phyloP scores from a whole-genome alignment of 768 basidiomycete genomes.

The Naganishia randhawae region DNA sequence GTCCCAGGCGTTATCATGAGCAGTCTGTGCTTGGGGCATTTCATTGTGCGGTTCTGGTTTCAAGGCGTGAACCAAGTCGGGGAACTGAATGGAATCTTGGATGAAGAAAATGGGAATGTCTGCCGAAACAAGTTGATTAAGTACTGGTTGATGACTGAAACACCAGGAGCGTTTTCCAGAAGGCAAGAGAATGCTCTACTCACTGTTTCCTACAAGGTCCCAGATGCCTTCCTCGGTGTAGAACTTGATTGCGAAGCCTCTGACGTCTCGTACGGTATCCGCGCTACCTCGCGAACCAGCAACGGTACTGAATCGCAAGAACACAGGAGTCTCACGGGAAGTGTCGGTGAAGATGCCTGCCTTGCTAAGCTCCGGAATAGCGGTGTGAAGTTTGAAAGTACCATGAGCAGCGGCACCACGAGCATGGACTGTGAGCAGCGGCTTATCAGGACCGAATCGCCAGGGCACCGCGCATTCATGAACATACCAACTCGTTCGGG shows the following conservation, averaged over 20 bases:
- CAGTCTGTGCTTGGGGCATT: conserved; percentile 52
- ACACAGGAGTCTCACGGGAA: conserved; percentile 67
- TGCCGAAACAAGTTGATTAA: conserved; percentile 30
- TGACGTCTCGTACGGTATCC: conserved; percentile 71
- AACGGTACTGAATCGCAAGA: conserved; percentile 82
- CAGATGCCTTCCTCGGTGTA: conserved; percentile 77
- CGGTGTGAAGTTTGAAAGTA: conserved; percentile 70
- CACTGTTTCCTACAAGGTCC: conserved; percentile 63
- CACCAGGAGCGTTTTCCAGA: too few species aligned
- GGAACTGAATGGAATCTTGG: conserved; percentile 73
- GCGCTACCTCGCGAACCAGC: conserved; percentile 77
- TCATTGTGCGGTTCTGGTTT: conserved; percentile 85
- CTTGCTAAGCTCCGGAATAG: conserved; percentile 65
- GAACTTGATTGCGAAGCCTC: conserved; percentile 79
- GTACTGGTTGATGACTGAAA: background rate
- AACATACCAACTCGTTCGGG: conserved; percentile 21
- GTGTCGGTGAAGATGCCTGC: conserved; percentile 61
- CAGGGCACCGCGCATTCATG: too few species aligned
- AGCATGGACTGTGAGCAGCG: conserved; percentile 47
- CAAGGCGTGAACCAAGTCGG: conserved; percentile 78
- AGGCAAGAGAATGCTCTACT: conserved; percentile 21
- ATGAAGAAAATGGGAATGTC: conserved; percentile 52
- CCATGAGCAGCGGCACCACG: conserved; percentile 64
- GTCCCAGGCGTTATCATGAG: conserved; percentile 85
- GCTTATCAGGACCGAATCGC: too few species aligned